These are phyloP conservation scores for Umbelopsis sp. DNA, from an alignment of 371 early-diverging fungal genomes.

Conservation along the genomic window DNA sequence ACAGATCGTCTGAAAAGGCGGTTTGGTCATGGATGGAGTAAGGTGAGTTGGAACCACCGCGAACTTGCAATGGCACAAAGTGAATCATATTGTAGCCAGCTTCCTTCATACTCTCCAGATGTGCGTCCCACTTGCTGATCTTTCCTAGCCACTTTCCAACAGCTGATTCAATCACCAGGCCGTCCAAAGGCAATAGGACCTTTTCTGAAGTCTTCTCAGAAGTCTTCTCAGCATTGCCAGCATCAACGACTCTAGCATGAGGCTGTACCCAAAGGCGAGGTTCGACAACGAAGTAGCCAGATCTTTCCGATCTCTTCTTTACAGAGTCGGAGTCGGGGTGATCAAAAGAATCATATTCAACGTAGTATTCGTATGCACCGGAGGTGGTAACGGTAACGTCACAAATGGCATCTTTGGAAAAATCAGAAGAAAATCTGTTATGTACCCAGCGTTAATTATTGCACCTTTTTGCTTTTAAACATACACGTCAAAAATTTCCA, in stretches of 20 bases:
- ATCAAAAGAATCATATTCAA: slow-evolving; percentile 59
- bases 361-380: slow-evolving; percentile 89
- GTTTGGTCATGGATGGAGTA: slow-evolving; percentile 95
- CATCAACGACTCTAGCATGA: background rate
- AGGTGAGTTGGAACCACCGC: slow-evolving; percentile 93
- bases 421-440: slow-evolving; percentile 30
- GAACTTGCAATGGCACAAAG: slow-evolving; percentile 90
- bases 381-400: slow-evolving; percentile 69
- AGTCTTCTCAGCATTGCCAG: background rate
- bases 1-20: slow-evolving; percentile 82
- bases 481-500: slow-evolving; percentile 8
- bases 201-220: slow-evolving; percentile 2
- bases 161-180: slow-evolving; percentile 83
- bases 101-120: slow-evolving; percentile 68
- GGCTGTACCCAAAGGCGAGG: slow-evolving; percentile 64
- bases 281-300: slow-evolving; percentile 86
- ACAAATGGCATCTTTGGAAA: slow-evolving; percentile 64
- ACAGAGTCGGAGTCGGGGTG: slow-evolving; percentile 24
- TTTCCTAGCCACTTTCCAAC: slow-evolving; percentile 96
- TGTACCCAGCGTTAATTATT: slow-evolving; percentile 21
- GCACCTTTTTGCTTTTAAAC: background rate
- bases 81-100: slow-evolving; percentile 97
- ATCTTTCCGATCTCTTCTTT: slow-evolving; percentile 25
- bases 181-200: slow-evolving; percentile 71
- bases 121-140: slow-evolving; percentile 75